Conservation (phyloP, 345 rosid genomes). For the Euphorbia lathyris region DNA sequence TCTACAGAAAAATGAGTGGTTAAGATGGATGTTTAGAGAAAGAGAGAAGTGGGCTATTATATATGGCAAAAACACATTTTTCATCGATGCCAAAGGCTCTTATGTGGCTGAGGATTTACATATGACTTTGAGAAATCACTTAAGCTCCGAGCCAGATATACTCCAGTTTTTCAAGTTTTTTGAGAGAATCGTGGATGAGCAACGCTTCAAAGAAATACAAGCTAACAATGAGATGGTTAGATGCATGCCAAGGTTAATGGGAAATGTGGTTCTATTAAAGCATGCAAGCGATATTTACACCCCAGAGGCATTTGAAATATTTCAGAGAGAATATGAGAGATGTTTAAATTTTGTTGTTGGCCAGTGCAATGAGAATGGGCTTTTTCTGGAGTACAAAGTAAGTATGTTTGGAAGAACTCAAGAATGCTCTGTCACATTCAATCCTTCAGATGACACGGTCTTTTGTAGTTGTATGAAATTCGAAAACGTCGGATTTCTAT, state of each 20-base stretch:
- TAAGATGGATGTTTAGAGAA: slow-evolving; percentile 32
- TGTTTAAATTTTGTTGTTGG: slow-evolving; percentile 27
- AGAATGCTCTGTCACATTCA: slow-evolving; percentile 26
- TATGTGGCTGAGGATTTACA: slow-evolving; percentile 32
- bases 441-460: slow-evolving; percentile 25
- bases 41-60: slow-evolving; percentile 31
- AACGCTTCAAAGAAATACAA: slow-evolving; percentile 26
- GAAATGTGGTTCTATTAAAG: slow-evolving; percentile 28
- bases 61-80: slow-evolving; percentile 25
- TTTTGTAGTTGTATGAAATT: slow-evolving; percentile 32
- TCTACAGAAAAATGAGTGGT: slow-evolving; percentile 37
- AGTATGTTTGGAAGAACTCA: slow-evolving; percentile 20
- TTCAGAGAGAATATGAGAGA: slow-evolving; percentile 35
- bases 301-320: slow-evolving; percentile 28
- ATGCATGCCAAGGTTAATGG: slow-evolving; percentile 32
- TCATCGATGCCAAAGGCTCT: slow-evolving; percentile 19
- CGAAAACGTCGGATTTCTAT: slow-evolving; percentile 38
- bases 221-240: slow-evolving; percentile 26
- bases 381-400: slow-evolving; percentile 26
- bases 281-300: slow-evolving; percentile 34
- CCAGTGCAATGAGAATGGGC: slow-evolving; percentile 24
- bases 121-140: slow-evolving; percentile 20
- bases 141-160: slow-evolving; percentile 24
- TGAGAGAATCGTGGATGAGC: slow-evolving; percentile 27
- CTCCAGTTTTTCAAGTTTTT: slow-evolving; percentile 28